Conservation (phyloP, 2,329 filamentous ascomycete genomes). For the Hypoxylon sp. region DNA sequence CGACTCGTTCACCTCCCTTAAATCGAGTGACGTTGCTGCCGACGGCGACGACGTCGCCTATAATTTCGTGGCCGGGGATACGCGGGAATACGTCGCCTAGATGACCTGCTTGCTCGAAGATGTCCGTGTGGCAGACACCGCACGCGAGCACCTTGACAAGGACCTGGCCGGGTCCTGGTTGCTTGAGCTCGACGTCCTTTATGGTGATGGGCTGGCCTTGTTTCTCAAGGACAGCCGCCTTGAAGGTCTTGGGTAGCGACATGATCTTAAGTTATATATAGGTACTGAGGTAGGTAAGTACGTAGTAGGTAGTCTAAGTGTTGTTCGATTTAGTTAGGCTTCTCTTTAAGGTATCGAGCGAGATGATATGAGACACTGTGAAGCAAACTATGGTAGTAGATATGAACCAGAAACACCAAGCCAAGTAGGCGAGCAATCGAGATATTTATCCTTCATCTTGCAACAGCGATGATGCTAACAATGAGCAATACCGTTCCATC, state of each 20-base stretch:
- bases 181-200: constrained; percentile 70
- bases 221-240: constrained; percentile 73
- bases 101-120: constrained; percentile 61
- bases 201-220: constrained; percentile 67
- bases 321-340: background rate
- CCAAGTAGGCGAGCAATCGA: constrained; percentile 9
- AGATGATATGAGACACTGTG: background rate
- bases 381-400: background rate
- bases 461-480: constrained; percentile 1
- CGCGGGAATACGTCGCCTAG: constrained; percentile 72
- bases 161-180: constrained; percentile 70
- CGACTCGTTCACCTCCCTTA: constrained; percentile 76
- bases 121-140: constrained; percentile 79
- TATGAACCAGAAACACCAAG: constrained; percentile 54
- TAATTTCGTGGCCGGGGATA: constrained; percentile 78
- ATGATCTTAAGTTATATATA: constrained; percentile 7
- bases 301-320: background rate
- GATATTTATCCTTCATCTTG: constrained; percentile 27
- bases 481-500: constrained; percentile 12
- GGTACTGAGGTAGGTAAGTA: background rate
- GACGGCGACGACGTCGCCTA: constrained; percentile 76
- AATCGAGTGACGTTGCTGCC: constrained; percentile 70
- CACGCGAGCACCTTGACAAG: constrained; percentile 80
- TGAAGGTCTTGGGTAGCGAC: constrained; percentile 74
- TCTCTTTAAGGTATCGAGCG: background rate